Percentiles rank a stretch among this genome's conserved stretches.
Evolutionary conservation across 495 filamentous ascomycete genomes (phyloP).

Genomic region (Eremomyces bilateralis): DNA sequence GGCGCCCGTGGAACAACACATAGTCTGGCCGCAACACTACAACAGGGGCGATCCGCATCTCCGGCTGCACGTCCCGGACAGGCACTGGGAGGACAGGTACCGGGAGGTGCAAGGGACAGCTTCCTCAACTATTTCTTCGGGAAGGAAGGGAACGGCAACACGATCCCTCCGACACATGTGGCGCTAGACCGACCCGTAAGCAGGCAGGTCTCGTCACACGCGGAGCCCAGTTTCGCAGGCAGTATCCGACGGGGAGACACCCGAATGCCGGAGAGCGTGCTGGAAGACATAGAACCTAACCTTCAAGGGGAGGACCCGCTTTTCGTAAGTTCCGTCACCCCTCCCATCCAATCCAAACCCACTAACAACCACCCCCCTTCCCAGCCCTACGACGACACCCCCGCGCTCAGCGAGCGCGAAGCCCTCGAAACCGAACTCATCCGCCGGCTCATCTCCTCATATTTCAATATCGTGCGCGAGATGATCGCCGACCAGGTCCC

Average conservation of each 20-base stretch:
- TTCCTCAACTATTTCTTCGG: constrained; percentile 98
- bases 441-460: constrained; percentile 82
- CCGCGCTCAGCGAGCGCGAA: constrained; percentile 82
- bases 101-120: constrained; percentile 45
- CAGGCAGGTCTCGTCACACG: constrained; percentile 48
- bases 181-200: constrained; percentile 23
- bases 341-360: too few species aligned
- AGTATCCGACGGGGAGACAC: constrained; percentile 62
- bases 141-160: constrained; percentile 45
- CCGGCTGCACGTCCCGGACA: constrained; percentile 36
- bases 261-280: constrained; percentile 14
- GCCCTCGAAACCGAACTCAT: constrained; percentile 95
- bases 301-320: too few species aligned
- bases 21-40: constrained; percentile 38
- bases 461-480: constrained; percentile 96
- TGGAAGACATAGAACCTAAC: constrained; percentile 3
- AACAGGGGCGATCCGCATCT: constrained; percentile 40
- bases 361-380: too few species aligned
- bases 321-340: too few species aligned
- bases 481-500: constrained; percentile 95
- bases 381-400: constrained; percentile 35
- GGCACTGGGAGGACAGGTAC: constrained; percentile 13
- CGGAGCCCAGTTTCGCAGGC: constrained; percentile 64
- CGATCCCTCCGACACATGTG: constrained; percentile 19
- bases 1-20: constrained; percentile 34